phyloP scores from a whole-genome alignment of 2,329 filamentous ascomycete species.

The Tolypocladium inflatum region DNA sequence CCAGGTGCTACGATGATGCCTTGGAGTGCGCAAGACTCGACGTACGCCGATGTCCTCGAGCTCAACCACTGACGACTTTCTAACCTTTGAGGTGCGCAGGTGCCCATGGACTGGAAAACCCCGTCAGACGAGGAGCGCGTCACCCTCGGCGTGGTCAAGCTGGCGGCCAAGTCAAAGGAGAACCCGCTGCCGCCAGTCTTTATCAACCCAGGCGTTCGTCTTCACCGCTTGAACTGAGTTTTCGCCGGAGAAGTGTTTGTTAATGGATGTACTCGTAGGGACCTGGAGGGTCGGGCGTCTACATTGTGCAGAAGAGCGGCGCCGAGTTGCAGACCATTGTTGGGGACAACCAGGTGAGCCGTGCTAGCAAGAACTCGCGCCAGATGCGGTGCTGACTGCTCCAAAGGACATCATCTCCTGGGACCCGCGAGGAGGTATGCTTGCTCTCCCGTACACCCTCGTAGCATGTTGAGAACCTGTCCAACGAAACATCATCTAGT shows the following conservation, averaged over 20 bases:
- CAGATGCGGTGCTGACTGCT: neutral
- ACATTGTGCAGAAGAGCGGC: conserved; percentile 20
- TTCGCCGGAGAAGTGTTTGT: neutral
- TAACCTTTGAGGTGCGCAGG: conserved; percentile 7
- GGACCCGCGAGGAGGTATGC: conserved; percentile 36
- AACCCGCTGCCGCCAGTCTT: conserved; percentile 20
- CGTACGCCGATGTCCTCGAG: conserved; percentile 5
- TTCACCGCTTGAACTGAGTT: neutral
- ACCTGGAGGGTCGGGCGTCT: conserved; percentile 38
- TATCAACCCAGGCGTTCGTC: conserved; percentile 23
- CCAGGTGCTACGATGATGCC: neutral
- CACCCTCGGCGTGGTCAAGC: conserved; percentile 19
- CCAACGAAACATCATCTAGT: conserved; percentile 15
- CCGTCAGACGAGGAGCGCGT: conserved; percentile 17
- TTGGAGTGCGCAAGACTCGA: conserved; percentile 24
- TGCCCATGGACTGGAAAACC: conserved; percentile 25
- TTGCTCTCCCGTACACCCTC: neutral
- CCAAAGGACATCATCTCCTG: conserved; percentile 37
- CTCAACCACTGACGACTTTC: neutral
- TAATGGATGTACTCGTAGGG: conserved; percentile 19
- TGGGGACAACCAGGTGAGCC: conserved; percentile 32
- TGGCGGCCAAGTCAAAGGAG: conserved; percentile 18
- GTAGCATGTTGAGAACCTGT: neutral
- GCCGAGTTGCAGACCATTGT: conserved; percentile 31
- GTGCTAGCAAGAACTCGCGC: neutral